phyloP scores from a whole-genome alignment of 768 basidiomycete genomes.

The Harrya chromipes region DNA sequence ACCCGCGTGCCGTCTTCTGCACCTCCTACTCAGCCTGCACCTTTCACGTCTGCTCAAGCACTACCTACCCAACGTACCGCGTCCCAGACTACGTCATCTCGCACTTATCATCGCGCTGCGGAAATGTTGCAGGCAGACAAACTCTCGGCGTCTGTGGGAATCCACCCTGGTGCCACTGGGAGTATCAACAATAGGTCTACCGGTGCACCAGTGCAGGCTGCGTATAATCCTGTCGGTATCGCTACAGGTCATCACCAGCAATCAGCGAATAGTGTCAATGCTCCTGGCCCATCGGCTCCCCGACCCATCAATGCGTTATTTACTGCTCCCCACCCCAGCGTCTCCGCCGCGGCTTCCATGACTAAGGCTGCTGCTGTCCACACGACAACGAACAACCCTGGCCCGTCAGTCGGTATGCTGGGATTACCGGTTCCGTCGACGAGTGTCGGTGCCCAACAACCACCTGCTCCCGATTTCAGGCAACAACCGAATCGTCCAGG shows the following conservation, averaged over 20 bases:
- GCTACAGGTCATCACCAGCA: constrained; percentile 13
- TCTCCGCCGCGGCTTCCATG: constrained; percentile 2
- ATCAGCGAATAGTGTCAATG: constrained; percentile 1
- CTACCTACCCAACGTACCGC: constrained; percentile 18
- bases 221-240: not conserved
- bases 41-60: constrained; percentile 5
- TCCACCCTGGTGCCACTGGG: not conserved
- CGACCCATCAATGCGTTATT: constrained; percentile 8
- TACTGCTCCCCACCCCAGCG: not conserved
- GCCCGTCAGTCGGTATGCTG: constrained; percentile 1
- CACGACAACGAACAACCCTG: constrained; percentile 3
- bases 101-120: constrained; percentile 21
- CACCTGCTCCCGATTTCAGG: constrained; percentile 15
- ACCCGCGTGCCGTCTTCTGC: constrained; percentile 21
- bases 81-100: constrained; percentile 18
- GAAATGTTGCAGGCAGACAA: constrained; percentile 24
- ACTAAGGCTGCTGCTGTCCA: constrained; percentile 7
- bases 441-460: constrained; percentile 8
- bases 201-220: constrained; percentile 5
- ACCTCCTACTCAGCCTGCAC: constrained; percentile 21
- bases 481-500: constrained; percentile 21
- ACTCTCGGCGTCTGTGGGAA: constrained; percentile 4
- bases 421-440: constrained; percentile 6
- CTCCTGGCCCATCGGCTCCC: constrained; percentile 9
- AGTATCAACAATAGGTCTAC: constrained; percentile 13